Evolutionary conservation across 768 basidiomycete species (phyloP), one percentile per base, ranked within the genome.

Genomic region (Coprinopsis cinerea): DNA sequence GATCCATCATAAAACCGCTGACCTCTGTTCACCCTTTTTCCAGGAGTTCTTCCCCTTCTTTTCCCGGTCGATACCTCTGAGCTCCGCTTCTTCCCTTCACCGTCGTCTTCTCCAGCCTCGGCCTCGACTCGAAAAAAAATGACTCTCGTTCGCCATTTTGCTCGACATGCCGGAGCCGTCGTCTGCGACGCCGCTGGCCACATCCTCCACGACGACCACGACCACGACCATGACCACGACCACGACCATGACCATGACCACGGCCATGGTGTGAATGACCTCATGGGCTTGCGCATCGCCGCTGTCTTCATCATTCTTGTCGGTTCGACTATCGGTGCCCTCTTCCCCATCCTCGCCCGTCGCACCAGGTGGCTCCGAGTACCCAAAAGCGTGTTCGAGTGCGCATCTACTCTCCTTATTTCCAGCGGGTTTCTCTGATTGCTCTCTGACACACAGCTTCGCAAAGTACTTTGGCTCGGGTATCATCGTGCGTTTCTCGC

Each of bases 401-500:
- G 47, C 24, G 85, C 66, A 2, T 39, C 36, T n/a, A n/a, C 30
- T 25, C 22, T 46, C 30, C 13, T 45, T 40, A 36, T 27, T 17
- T 28, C 50, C 15, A 30, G 44, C 34, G 4, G 39, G 47, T 18
- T 18, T 43, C 27, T 27, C 52, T 15, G 41, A 54, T 61, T 34
- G 53, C 58, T 34, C 44, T 15, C 20, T 17, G n/a, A n/a, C n/a
- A n/a, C n/a, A n/a, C 51, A 88, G 86, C 44, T 89, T 92, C 62
- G 84, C 88, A 26, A 92, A 91, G 65, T 92, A 85, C 44, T 93
- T 94, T 66, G 92, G 92, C 23, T 91, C 88, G 13, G 92, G 92
- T 22, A 87, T 91, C 43, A 90, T 91, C 57, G 87, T 88, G 51
- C 57, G 83, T 70, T 32, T 34, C 13, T 41, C 26, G 27, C 13